Base-by-base conservation (phyloP, 805 yeast genomes). In the Starmerella cellae region DNA sequence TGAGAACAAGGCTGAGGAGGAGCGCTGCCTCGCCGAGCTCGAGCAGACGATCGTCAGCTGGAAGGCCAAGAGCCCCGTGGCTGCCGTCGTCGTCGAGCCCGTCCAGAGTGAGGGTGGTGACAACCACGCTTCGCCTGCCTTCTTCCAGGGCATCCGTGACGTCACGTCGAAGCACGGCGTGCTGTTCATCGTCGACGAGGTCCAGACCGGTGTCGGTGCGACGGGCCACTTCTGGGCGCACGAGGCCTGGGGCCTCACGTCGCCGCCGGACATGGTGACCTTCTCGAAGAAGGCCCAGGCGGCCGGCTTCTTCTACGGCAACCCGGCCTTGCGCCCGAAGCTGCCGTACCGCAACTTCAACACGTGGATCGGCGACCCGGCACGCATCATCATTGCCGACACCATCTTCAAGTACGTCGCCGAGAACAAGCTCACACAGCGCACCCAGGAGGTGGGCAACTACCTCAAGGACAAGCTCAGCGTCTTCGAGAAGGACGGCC, bases 351-450 rank as follows among this genome's bases (percentile, higher is more conserved):
- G 94, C 62, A 93, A 82, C 69, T 82, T 82, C 73, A 82, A 82
- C 75, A 82, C 94, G 45, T 82, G 94, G 94, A 80, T 88, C 66
- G 94, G 94, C 56, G 94, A 82, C 65, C 87, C 93, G 60, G 79
- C 85, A 46, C 75, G 78, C 64, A 71, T 80, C 60, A 66, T 82
- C 55, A 68, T 83, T 55, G 81, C 87, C 43, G 77, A 79, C 56
- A 75, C 82, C 51, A 79, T 82, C 58, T 74, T 74, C 55, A 60
- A 70, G 51, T 85, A 82, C 65, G 66, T 80, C 38, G 63, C 66
- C 38, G 73, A 74, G 53, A 63, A 80, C 58, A 71, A 75, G 53
- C 70, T 82, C 53, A 69, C 74, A 37, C 61, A 65, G 28, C 67
- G 72, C 49, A 73, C 79, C 42, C 65, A 63, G 9, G 66, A 68